phyloP scores from a whole-genome alignment of 768 basidiomycete species.

The Mycena haematopus region DNA sequence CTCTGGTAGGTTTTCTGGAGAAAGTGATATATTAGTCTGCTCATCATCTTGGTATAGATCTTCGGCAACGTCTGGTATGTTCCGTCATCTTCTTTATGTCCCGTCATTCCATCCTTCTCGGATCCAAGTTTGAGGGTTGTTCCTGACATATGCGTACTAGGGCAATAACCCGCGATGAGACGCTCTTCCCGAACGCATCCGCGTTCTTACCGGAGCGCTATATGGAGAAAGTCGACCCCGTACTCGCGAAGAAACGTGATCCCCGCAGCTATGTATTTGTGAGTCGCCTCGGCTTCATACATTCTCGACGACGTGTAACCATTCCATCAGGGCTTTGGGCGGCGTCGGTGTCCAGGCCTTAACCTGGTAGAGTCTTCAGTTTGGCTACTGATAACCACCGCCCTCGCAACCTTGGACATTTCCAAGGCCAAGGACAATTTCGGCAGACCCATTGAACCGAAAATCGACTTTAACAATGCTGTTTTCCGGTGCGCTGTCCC shows the following conservation, averaged over 20 bases:
- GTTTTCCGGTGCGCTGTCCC: conserved; percentile 59
- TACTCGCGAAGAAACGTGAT: conserved; percentile 26
- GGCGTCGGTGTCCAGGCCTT: conserved; percentile 66
- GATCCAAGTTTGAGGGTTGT: conserved; percentile 1
- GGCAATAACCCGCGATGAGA: conserved; percentile 56
- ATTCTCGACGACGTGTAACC: neutral
- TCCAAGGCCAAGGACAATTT: conserved; percentile 54
- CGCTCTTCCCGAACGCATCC: conserved; percentile 45
- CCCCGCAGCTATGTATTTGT: conserved; percentile 30
- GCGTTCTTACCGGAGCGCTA: conserved; percentile 33
- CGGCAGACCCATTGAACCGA: conserved; percentile 55
- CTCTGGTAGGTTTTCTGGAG: conserved; percentile 47
- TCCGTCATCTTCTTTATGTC: conserved; percentile 14
- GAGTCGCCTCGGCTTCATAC: neutral
- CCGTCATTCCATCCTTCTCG: conserved; percentile 11
- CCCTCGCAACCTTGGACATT: conserved; percentile 66
- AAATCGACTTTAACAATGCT: conserved; percentile 61
- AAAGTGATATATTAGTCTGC: neutral
- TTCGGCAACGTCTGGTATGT: conserved; percentile 69
- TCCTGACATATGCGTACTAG: conserved; percentile 37
- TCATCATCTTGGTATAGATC: conserved; percentile 36
- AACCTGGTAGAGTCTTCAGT: conserved; percentile 68
- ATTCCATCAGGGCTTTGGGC: conserved; percentile 42
- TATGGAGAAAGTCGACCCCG: conserved; percentile 29
- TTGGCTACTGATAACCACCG: conserved; percentile 62